A percentile compares a stretch with the other conserved stretches of the same genome.
Evolutionary conservation across 176 grass and related monocot genomes (phyloP).

Genomic region (Rhynchospora pubera): DNA sequence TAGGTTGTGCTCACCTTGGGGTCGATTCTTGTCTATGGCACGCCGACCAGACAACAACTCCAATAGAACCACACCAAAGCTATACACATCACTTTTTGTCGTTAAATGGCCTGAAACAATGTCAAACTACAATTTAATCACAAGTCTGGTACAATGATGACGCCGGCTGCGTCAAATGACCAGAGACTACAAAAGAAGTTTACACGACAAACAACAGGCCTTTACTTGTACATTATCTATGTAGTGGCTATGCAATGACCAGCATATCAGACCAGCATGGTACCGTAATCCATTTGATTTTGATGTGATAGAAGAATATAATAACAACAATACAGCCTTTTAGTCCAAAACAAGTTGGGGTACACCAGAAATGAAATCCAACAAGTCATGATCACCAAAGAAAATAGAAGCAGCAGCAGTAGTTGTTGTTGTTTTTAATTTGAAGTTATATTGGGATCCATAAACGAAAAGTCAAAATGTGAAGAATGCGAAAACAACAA

Average conservation of each 20-base stretch:
- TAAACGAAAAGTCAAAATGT: not conserved
- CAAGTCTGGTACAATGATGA: not conserved
- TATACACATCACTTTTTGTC: constrained; percentile 65
- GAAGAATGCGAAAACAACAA: not conserved
- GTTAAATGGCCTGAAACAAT: constrained; percentile 53
- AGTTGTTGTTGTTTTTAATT: not conserved
- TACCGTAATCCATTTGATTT: not conserved
- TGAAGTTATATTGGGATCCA: not conserved
- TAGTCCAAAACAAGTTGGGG: too few species aligned
- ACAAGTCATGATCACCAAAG: too few species aligned
- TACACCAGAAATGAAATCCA: too few species aligned
- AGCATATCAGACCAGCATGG: not conserved
- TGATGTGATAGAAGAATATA: not conserved
- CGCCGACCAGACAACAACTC: constrained; percentile 69
- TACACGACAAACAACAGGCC: not conserved
- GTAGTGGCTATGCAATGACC: not conserved
- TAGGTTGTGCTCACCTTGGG: constrained; percentile 66
- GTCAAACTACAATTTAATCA: not conserved
- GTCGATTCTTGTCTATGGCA: constrained; percentile 65
- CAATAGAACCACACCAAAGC: constrained; percentile 74
- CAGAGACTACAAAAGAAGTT: not conserved
- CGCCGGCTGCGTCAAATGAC: too few species aligned
- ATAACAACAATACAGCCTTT: too few species aligned
- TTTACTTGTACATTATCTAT: not conserved
- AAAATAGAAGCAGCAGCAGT: too few species aligned